Evolutionary conservation across 176 grass and related monocot species (phyloP).

Genomic region (Calamus simplicifolius): DNA sequence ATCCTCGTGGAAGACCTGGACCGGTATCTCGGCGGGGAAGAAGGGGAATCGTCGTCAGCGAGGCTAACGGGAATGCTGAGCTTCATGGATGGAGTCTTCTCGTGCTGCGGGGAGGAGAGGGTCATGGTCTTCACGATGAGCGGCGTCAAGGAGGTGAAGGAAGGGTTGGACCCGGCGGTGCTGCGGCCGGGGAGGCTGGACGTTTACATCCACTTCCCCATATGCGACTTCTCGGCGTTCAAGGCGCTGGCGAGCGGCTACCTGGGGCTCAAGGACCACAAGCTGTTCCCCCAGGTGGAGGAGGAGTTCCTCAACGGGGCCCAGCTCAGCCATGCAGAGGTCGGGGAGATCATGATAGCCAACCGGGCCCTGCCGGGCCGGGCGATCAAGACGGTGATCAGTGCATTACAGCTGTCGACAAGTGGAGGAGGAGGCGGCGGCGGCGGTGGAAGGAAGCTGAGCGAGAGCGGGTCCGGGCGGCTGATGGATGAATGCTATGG

Average conservation of each 20-base stretch:
- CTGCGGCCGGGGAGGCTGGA: slow-evolving; percentile 78
- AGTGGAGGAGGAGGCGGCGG: background rate
- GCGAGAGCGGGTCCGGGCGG: slow-evolving; percentile 24
- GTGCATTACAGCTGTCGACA: slow-evolving; percentile 46
- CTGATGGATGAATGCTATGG: slow-evolving; percentile 1
- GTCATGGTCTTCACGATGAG: slow-evolving; percentile 94
- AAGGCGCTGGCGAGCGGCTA: slow-evolving; percentile 84
- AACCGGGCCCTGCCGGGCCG: slow-evolving; percentile 69
- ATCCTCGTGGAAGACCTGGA: slow-evolving; percentile 98
- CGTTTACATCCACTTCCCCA: slow-evolving; percentile 82
- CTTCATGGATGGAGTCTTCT: slow-evolving; percentile 91
- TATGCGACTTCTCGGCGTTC: slow-evolving; percentile 85
- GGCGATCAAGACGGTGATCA: slow-evolving; percentile 82
- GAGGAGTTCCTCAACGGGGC: slow-evolving; percentile 79
- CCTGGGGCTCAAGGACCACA: slow-evolving; percentile 91
- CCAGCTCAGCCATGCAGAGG: slow-evolving; percentile 74
- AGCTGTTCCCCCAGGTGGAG: slow-evolving; percentile 90
- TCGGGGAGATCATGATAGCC: slow-evolving; percentile 96
- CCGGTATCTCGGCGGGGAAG: slow-evolving; percentile 45
- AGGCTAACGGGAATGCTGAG: slow-evolving; percentile 47
- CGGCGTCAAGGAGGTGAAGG: slow-evolving; percentile 35
- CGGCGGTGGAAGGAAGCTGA: slow-evolving; percentile 15
- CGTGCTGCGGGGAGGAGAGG: slow-evolving; percentile 81
- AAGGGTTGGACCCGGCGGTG: slow-evolving; percentile 59
- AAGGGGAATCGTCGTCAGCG: slow-evolving; percentile 19